Evolutionary conservation across 495 filamentous ascomycete genomes (phyloP), one percentile per base, ranked within the genome.

Genomic region (Trichoderma erinaceum): DNA sequence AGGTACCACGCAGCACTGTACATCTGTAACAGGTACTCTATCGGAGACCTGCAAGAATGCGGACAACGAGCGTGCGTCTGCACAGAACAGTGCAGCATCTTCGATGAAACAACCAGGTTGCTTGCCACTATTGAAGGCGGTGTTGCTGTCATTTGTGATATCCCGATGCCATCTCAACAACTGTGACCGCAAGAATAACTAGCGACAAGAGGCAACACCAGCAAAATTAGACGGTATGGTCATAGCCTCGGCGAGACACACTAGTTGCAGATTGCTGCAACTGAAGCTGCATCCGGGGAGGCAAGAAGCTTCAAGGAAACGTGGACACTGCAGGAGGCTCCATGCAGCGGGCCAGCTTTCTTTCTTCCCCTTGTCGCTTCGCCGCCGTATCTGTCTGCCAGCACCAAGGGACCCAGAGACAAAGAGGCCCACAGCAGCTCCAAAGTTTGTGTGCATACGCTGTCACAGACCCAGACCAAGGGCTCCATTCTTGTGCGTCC

Each of bases 171-270:
- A 61, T 61, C 56, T 61, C 2, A 25, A 29, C 1, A 3, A 6
- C 27, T 29, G 56, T 61, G 56, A 61, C 56, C 56, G 56, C 56
- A 61, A 61, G 56, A 61, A 61, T 61, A 61, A 61, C 56, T 61
- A 61, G 56, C 27, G 56, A 61, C 27, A 25, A 23, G 27, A 61
- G n/a, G 56, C 56, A 61, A 25, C 23, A 61, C 56, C 56, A 61
- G 56, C 56, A 61, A 61, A 61, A 61, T 61, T 61, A 61, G 56
- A 61, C 56, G 56, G 56, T 61, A 61, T 61, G 56, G 8, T 61
- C 27, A 12, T 32, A 32, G 56, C 56, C 56, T 61, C 56, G 56
- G 56, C 56, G 56, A 61, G 56, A 61, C 56, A 61, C 56, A 61
- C n/a, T 10, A 18, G 48, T 8, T 52, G 48, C n/a, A n/a, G 48